Evolutionary conservation across 2,329 filamentous ascomycete genomes (phyloP), one percentile per base, ranked within the genome.

Genomic region (Paecilomyces variotii): DNA sequence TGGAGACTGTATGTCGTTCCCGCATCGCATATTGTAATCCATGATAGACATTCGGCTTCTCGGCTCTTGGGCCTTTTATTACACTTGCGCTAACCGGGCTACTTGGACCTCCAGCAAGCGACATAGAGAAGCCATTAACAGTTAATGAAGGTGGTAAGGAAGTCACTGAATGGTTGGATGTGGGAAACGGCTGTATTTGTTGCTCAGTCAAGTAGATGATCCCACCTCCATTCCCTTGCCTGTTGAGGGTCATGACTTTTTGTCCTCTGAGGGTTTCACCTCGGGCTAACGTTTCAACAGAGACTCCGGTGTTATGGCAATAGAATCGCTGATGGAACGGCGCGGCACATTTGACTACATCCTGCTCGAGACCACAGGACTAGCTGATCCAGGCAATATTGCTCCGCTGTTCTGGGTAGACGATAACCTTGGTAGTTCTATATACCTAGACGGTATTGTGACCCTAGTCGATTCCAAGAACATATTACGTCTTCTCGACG

Each of bases 331-430:
- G 2, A 97, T 99, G 90, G 90, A 92, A 63, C 91, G 91, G 68
- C 90, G 90, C 63, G 93, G 93, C 55, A 87, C 87, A 3, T 99
- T 99, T 70, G 94, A 99, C 77, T 99, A 97, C 76, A 97, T 99
- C 64, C 83, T 99, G 2, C 85, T 99, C 0, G 94, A 99, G 74
- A 99, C 94, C 0, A 97, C 94, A 0, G 94, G 94, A 0, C 82
- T 99, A 4, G 94, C 94, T 3, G 93, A 99, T 69, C 94, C 94
- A 0, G 94, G 94, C 1, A 97, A 97, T 68, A 86, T 99, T 56
- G 94, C 94, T 0, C 94, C 94, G 0, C 78, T 97, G 12, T 99
- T 99, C 77, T 99, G 94, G 94, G 87, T 99, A 27, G 94, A 99
- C 67, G 93, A 97, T 64, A 94, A 92, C 0, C 82, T 99, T 2